Evolutionary conservation across 129 eudicot species (phyloP), one percentile per base, ranked within the genome.

Genomic region (Erigeron canadensis): DNA sequence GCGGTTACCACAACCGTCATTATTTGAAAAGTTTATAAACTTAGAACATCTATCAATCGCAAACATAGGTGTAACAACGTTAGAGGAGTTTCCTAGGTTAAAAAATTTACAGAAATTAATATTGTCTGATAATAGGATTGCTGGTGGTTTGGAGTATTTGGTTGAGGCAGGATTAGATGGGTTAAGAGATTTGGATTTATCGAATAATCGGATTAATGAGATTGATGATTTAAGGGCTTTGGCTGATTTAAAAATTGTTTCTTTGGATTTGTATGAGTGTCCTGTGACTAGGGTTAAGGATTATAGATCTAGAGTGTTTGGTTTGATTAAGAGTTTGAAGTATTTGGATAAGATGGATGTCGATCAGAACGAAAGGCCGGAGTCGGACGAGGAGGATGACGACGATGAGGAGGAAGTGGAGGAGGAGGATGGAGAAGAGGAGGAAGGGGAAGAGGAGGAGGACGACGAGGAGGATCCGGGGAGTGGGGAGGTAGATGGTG

Each of bases 261-360:
- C 93, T 7, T 86, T 94, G 61, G 98, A 94, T 90, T 84, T 94
- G 56, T 94, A 94, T 15, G 98, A 94, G 89, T 94, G 97, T 54
- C 98, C 98, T 15, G 97, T 94, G 4, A 94, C 98, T 4, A 81
- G 98, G 77, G 90, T 89, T 19, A 90, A 90, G 76, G 98, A 94
- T 84, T 94, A 90, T 73, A 80, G 98, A 68, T 83, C 93, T 75
- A 83, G 90, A 51, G 98, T 94, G 79, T 94, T 94, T 63, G 98
- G 96, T 5, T 85, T 94, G 96, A 86, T 94, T 21, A 86, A 84
- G 80, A 80, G 87, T 64, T 79, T 94, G 79, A 89, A 83, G 85
- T 94, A 84, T 79, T 84, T 94, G 82, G 98, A 94, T 82, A 94
- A 94, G 82, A 87, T 90, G 92, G 98, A 94, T 75, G 93, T 77